Conservation (phyloP, 345 rosid genomes). For the Hypericum androsaemum region DNA sequence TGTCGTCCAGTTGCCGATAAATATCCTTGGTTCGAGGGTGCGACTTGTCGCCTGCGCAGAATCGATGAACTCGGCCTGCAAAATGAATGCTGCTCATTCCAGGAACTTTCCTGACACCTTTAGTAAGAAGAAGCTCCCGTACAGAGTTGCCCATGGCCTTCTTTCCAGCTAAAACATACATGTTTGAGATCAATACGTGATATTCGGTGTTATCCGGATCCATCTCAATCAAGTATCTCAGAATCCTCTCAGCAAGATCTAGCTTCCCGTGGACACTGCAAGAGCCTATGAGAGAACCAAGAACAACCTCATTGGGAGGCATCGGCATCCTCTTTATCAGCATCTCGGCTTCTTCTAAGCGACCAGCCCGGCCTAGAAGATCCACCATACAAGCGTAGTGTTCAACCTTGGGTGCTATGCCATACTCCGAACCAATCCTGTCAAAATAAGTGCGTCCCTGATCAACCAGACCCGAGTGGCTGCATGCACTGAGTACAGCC, state of each 20-base stretch:
- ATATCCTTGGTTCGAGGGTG: conserved; percentile 44
- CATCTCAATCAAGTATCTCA: conserved; percentile 38
- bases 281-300: conserved; percentile 76
- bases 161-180: conserved; percentile 53
- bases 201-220: conserved; percentile 55
- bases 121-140: conserved; percentile 32
- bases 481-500: conserved; percentile 65
- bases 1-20: conserved; percentile 41
- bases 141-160: conserved; percentile 18
- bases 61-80: conserved; percentile 45
- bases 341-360: conserved; percentile 56
- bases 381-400: conserved; percentile 91
- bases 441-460: conserved; percentile 40
- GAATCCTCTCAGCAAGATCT: conserved; percentile 37
- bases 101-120: conserved; percentile 52
- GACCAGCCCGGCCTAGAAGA: conserved; percentile 72
- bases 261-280: conserved; percentile 54
- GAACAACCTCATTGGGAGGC: conserved; percentile 67
- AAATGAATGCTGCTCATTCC: conserved; percentile 66
- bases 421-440: conserved; percentile 29
- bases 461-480: conserved; percentile 68
- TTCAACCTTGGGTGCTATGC: conserved; percentile 49
- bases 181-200: conserved; percentile 56
- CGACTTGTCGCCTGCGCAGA: conserved; percentile 62
- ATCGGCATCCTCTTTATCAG: conserved; percentile 54